Base-by-base conservation (phyloP, 129 eudicot genomes). In the Helianthus tuberosus region DNA sequence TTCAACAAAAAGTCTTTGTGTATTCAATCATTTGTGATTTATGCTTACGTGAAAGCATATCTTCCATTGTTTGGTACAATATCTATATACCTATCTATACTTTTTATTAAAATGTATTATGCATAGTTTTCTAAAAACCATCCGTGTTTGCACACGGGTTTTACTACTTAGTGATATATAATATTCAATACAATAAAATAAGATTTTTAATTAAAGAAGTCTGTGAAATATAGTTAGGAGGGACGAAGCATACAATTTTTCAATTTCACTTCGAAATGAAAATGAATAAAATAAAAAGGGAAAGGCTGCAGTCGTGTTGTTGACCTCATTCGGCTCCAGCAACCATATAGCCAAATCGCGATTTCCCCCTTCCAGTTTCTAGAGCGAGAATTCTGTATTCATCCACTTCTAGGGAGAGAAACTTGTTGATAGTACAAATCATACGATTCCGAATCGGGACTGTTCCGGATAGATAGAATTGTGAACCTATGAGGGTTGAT, bases 401-500 rank as follows among this genome's bases (percentile, higher is more conserved):
- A 10, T 59, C 12, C 65, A 59, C 29, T 59, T 59, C 65, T 59
- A 59, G 65, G 11, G 66, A 58, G 64, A 60, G 66, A 60, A 60
- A 60, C 38, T 4, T 58, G 5, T 25, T 7, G 64, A 58, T 32
- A 32, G 4, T 58, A 58, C 64, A 58, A 58, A 11, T 60, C 20
- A 27, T 60, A 32, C 36, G 36, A 32, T 32, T 32, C 36, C 36
- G 36, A 32, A 32, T 32, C 4, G 36, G 36, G 36, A 32, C 36
- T 32, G 36, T 32, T 32, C 36, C 36, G 36, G 36, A 32, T 32
- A 32, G 4, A 32, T 32, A 32, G 36, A 32, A 32, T 32, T 55
- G 10, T 6, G 39, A 59, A 67, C 68, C 48, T 58, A 77, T 77
- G 79, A 75, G 64, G 72, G 59, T 66, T 66, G 16, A 6, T 67